Evolutionary conservation across 2,329 filamentous ascomycete genomes (phyloP).

Genomic region (Aulographum hederae): DNA sequence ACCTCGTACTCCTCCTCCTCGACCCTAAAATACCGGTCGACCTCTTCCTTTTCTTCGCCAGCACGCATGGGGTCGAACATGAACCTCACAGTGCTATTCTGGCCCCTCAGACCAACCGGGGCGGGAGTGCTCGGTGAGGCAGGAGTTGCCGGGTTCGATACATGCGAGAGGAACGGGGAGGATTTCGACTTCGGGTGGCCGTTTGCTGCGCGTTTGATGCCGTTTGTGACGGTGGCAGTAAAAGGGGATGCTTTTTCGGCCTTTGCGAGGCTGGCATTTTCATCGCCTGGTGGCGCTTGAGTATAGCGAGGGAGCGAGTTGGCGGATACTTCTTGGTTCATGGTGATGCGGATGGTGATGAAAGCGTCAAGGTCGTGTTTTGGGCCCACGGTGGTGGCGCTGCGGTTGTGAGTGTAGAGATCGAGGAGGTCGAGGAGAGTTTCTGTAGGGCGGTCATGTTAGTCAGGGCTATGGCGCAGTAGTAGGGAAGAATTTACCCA

Average conservation of each 20-base stretch:
- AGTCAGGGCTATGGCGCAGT: conserved; percentile 1
- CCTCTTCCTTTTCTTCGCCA: conserved; percentile 1
- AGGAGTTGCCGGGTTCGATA: neutral
- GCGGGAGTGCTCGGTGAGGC: conserved; percentile 1
- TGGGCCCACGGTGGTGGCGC: conserved; percentile 54
- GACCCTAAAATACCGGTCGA: conserved; percentile 1
- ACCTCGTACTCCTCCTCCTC: conserved; percentile 2
- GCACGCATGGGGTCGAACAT: conserved; percentile 2
- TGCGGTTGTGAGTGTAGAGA: conserved; percentile 72
- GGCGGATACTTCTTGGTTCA: conserved; percentile 1
- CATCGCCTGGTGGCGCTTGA: neutral
- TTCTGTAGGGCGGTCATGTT: conserved; percentile 31
- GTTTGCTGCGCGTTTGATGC: no score
- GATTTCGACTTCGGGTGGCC: neutral
- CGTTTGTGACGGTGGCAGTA: no score
- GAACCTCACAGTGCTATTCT: conserved; percentile 3
- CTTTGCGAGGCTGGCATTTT: neutral
- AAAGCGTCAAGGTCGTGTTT: conserved; percentile 18
- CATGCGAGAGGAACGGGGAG: neutral
- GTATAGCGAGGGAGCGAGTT: conserved; percentile 1
- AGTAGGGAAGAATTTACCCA: conserved; percentile 14
- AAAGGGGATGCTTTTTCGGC: no score
- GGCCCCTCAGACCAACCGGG: conserved; percentile 1
- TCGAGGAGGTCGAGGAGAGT: conserved; percentile 82
- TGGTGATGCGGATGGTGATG: conserved; percentile 2